Conservation (phyloP, 2,329 filamentous ascomycete genomes). For the Ramichloridium luteum region DNA sequence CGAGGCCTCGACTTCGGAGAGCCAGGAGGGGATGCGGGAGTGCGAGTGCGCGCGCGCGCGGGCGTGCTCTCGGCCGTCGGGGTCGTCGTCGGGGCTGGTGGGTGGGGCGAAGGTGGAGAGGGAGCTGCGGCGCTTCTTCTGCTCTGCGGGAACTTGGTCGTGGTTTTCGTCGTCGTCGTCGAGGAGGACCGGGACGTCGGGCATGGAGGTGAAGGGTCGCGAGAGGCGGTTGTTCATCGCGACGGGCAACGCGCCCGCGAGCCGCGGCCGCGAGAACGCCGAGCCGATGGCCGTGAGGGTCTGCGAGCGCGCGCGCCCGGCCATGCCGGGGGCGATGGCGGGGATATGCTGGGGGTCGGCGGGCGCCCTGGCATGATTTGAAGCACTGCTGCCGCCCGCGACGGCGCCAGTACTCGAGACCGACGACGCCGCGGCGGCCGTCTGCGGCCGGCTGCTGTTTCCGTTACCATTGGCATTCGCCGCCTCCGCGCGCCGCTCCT, state of each 20-base stretch:
- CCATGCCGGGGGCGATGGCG: constrained; percentile 35
- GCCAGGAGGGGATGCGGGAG: constrained; percentile 19
- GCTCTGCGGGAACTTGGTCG: constrained; percentile 2
- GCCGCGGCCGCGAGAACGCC: constrained; percentile 32
- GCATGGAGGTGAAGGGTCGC: constrained; percentile 13
- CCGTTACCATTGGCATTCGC: no score
- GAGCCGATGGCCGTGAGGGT: constrained; percentile 38
- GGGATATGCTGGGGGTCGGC: constrained; percentile 29
- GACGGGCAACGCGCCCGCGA: constrained; percentile 8
- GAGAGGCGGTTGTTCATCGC: constrained; percentile 13
- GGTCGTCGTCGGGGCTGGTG: constrained; percentile 1
- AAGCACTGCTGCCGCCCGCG: no score
- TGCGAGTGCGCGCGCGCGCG: no score
- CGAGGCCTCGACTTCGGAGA: constrained; percentile 16
- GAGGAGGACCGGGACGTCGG: constrained; percentile 6
- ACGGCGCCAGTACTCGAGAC: constrained; percentile 9
- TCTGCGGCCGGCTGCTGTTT: constrained; percentile 17
- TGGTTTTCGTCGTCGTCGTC: constrained; percentile 4
- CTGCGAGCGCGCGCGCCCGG: constrained; percentile 34
- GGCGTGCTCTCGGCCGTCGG: not conserved
- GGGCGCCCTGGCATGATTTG: no score
- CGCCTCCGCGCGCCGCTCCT: constrained; percentile 33
- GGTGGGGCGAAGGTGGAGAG: constrained; percentile 3
- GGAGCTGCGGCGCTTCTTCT: constrained; percentile 1
- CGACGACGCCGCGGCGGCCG: constrained; percentile 1